Evolutionary conservation across 495 filamentous ascomycete species (phyloP), one percentile per base, ranked within the genome.

Genomic region (Penicillium arizonense): DNA sequence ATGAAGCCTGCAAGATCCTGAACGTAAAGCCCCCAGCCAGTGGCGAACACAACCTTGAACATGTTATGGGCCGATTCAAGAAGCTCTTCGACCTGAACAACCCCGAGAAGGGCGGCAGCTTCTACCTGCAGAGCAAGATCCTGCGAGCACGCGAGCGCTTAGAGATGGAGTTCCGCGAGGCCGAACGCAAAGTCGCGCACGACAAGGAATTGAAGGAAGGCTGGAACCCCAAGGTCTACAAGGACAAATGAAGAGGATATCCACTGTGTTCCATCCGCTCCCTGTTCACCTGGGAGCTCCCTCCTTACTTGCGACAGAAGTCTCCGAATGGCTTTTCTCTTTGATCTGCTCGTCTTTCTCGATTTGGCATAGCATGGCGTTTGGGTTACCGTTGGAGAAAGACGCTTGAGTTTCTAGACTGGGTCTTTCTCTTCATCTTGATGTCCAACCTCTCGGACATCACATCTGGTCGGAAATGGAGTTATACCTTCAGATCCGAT

Each of bases 121-220:
- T 98, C 67, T 98, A 98, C 69, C 77, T 98, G 47, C 94, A 98
- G 74, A 97, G 95, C 74, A 98, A 98, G 72, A 82, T 98, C 38
- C 71, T 97, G 47, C 76, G 94, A 48, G 94, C 94, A 41, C 80
- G 93, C 38, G 91, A 98, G 72, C 78, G 94, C 54, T 87, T 97
- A 76, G 94, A 97, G 73, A 77, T 87, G 61, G 94, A 97, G 71
- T 60, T 78, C 30, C 69, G 73, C 42, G 63, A 78, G 53, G 78
- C 75, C 10, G 75, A 77, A 57, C 74, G 74, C 58, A 65, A 70
- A 53, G 67, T 67, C 12, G 72, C 77, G 46, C 68, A 69, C 43
- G 83, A 86, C 55, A 83, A 86, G 55, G 90, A 95, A 71, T 38
- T 88, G 54, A 82, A 84, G 57, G 87, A 89, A 53, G 92, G 91